A percentile compares a stretch with the other conserved stretches of the same genome.
These are phyloP conservation scores for Thelonectria discophora DNA, from an alignment of 2,329 filamentous ascomycete species.

Conservation along the genomic window DNA sequence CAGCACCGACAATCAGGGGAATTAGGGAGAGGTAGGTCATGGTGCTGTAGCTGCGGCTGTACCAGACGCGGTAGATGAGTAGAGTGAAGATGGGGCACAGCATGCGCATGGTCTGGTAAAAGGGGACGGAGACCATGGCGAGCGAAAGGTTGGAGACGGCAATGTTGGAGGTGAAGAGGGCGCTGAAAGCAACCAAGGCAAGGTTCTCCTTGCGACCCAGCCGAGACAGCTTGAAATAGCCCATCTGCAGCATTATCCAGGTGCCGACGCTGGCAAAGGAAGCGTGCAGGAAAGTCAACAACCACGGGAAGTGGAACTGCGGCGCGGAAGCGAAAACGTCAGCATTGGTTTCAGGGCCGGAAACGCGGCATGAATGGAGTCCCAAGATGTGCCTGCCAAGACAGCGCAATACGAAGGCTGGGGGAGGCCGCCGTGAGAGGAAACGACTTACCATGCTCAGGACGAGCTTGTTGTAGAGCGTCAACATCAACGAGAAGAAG, in stretches of 20 bases:
- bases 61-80: slow-evolving; percentile 66
- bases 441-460: slow-evolving; percentile 56
- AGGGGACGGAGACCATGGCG: slow-evolving; percentile 69
- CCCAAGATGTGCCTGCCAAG: not conserved
- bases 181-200: slow-evolving; percentile 65
- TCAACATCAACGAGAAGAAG: slow-evolving; percentile 57
- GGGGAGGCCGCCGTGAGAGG: not conserved
- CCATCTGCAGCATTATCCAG: slow-evolving; percentile 59
- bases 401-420: not conserved
- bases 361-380: slow-evolving; percentile 5
- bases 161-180: slow-evolving; percentile 70
- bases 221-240: slow-evolving; percentile 62
- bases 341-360: slow-evolving; percentile 28
- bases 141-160: slow-evolving; percentile 72
- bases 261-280: slow-evolving; percentile 67
- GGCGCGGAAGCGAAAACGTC: slow-evolving; percentile 28
- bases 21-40: slow-evolving; percentile 68
- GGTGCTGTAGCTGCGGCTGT: slow-evolving; percentile 62
- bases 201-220: slow-evolving; percentile 63
- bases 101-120: slow-evolving; percentile 71
- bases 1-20: slow-evolving; percentile 68
- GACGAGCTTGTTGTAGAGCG: slow-evolving; percentile 68
- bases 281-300: slow-evolving; percentile 67
- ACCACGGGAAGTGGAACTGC: slow-evolving; percentile 68
- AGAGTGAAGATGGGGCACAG: slow-evolving; percentile 70